Evolutionary conservation across 345 rosid genomes (phyloP), one percentile per base, ranked within the genome.

Genomic region (Camelina hispida): DNA sequence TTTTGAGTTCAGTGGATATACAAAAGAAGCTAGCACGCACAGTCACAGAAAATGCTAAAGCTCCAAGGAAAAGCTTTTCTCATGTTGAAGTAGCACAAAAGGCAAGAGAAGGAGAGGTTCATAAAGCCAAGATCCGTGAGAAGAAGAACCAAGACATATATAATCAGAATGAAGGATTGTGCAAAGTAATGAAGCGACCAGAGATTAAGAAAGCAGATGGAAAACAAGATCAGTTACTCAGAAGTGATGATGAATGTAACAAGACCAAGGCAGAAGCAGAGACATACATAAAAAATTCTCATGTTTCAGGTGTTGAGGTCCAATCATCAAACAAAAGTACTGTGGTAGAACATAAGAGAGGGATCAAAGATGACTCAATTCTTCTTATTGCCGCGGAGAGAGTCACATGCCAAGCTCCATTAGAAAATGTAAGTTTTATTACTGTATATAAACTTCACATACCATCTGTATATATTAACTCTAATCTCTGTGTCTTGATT

Each of bases 351-450:
- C 79, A 71, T 9, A 78, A 76, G 62, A 81, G 59, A 78, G 80
- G 34, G 69, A 70, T 78, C 64, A 77, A 68, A 59, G 62, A 84
- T 47, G 79, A 75, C 71, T 66, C 89, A 35, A 66, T 53, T 38
- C 44, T 72, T n/a, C 70, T 78, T 28, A 71, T 77, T 3, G 59
- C 66, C 35, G 65, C 68, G 6, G 59, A 78, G 40, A 81, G 78
- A 69, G 54, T 69, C 62, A 76, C 69, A 73, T 79, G 63, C 44
- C 78, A 68, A 73, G 76, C 54, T 72, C 52, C 77, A 34, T 57
- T 55, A 47, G 84, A 78, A 53, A 76, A 66, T 23, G 98, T 93
- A 86, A 88, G 88, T 53, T 50, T 50, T 66, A 62, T 47, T 37
- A 13, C 42, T 2, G 12, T 42, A 7, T 58, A 34, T 34, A 34